These are phyloP conservation scores for Climacium dendroides DNA, from an alignment of 225 moss, liverwort and hornwort genomes.

Conservation along the genomic window DNA sequence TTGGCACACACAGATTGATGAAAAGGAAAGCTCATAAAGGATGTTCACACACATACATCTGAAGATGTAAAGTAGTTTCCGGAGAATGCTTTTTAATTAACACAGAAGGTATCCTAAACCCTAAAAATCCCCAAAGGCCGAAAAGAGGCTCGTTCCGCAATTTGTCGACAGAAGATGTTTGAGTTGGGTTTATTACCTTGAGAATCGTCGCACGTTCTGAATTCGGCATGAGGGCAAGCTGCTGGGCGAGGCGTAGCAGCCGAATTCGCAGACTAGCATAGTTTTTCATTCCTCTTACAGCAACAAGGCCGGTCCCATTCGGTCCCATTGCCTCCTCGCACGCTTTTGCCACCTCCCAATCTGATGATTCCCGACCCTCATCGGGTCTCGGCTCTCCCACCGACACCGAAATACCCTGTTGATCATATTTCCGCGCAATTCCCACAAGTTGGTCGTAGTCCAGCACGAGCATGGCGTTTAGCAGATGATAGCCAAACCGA, in stretches of 20 bases:
- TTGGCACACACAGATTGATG: neutral
- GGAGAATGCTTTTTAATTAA: neutral
- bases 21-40: neutral
- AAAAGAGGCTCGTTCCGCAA: neutral
- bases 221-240: conserved; percentile 58
- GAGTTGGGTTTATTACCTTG: conserved; percentile 24
- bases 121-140: neutral
- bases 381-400: neutral
- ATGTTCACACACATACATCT: neutral
- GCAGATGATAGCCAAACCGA: neutral
- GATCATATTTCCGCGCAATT: neutral
- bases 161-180: neutral
- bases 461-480: conserved; percentile 16
- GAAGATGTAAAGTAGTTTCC: neutral
- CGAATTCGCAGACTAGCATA: conserved; percentile 27
- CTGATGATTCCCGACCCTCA: neutral
- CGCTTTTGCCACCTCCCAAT: conserved; percentile 10
- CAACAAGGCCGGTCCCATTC: conserved; percentile 49
- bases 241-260: conserved; percentile 51
- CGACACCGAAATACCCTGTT: neutral
- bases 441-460: conserved; percentile 15
- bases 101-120: neutral
- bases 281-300: conserved; percentile 44
- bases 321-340: conserved; percentile 56
- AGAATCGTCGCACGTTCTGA: conserved; percentile 32